These are phyloP conservation scores for Nephromyces sp. DNA, from an alignment of 169 alveolate genomes.

Conservation along the genomic window DNA sequence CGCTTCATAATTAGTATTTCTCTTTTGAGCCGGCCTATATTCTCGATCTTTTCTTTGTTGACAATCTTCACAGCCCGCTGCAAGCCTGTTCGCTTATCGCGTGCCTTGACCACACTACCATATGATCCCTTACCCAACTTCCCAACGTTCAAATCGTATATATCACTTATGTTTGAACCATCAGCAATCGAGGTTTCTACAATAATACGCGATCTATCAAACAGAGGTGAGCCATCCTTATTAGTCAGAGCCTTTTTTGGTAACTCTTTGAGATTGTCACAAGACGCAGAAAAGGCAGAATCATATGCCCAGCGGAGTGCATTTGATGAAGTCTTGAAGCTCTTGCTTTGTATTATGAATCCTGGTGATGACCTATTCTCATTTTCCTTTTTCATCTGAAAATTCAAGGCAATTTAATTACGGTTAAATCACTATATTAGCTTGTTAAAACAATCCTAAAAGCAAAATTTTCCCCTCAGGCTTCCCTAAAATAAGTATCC, in stretches of 20 bases:
- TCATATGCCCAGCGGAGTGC: not conserved
- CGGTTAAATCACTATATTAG: too few relatives aligned
- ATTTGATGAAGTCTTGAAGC: not conserved
- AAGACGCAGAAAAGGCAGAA: not conserved
- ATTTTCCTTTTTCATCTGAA: too few relatives aligned
- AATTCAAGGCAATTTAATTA: too few relatives aligned
- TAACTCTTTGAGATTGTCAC: not conserved
- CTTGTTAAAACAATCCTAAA: too few relatives aligned
- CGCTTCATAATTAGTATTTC: slow-evolving; percentile 76
- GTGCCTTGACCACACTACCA: slow-evolving; percentile 76
- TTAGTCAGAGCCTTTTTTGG: not conserved
- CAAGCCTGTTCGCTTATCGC: slow-evolving; percentile 65
- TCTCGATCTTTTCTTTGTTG: slow-evolving; percentile 65
- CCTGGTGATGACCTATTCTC: not conserved
- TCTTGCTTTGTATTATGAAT: not conserved
- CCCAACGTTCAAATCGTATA: slow-evolving; percentile 59
- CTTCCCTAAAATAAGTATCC: too few relatives aligned
- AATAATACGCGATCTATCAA: not conserved
- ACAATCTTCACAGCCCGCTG: slow-evolving; percentile 73
- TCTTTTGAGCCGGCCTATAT: slow-evolving; percentile 70
- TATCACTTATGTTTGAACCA: slow-evolving; percentile 58
- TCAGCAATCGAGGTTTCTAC: slow-evolving; percentile 18
- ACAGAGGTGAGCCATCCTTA: not conserved
- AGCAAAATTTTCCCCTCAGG: too few relatives aligned
- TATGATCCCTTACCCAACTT: slow-evolving; percentile 76